Base-by-base conservation (phyloP, 768 basidiomycete genomes). In the Boletus coccyginus region DNA sequence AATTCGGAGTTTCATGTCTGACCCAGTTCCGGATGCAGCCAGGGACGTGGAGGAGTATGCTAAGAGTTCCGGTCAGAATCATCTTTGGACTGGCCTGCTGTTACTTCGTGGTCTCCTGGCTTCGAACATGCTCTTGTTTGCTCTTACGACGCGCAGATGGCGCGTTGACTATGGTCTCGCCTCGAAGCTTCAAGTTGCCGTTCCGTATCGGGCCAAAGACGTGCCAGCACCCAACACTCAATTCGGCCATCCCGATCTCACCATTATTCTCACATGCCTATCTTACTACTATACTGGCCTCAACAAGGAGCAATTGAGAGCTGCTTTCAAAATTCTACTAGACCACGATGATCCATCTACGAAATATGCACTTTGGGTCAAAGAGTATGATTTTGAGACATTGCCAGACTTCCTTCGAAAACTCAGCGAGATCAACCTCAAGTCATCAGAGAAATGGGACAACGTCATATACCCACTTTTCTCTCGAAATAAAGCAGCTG, bases 141-240 rank as follows among this genome's bases (percentile, higher is more conserved):
- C 59, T 7, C 57, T 74, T 16, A 60, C 53, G 27, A 65, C 71
- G 7, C 61, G 65, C 16, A 59, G 71, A 36, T 75, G 71, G 71
- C 55, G 71, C 7, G 73, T 74, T 3, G 62, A 74, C 38, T 74
- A 67, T 57, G 72, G 72, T 5, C 65, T 66, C 13, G 41, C 11
- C 14, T 11, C 17, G n/a, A n/a, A n/a, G n/a, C n/a, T n/a, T n/a
- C n/a, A n/a, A n/a, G n/a, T 74, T 2, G 73, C 73, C 0, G 68
- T 75, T 0, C 73, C 74, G 0, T 74, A 74, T 29, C 68, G 69
- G 1, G 74, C 73, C 0, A 74, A 70, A 52, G 74, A 75, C n/a
- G 46, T 64, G 3, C 73, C 73, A 0, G 58, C 71, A n/a, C 31
- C 56, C 7, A 57, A 63, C 36, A 66, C 73, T 0, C 68, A 74